Percentiles rank a stretch among this genome's conserved stretches.
phyloP scores from a whole-genome alignment of 257 asterid species.

The Ocimum tenuiflorum region DNA sequence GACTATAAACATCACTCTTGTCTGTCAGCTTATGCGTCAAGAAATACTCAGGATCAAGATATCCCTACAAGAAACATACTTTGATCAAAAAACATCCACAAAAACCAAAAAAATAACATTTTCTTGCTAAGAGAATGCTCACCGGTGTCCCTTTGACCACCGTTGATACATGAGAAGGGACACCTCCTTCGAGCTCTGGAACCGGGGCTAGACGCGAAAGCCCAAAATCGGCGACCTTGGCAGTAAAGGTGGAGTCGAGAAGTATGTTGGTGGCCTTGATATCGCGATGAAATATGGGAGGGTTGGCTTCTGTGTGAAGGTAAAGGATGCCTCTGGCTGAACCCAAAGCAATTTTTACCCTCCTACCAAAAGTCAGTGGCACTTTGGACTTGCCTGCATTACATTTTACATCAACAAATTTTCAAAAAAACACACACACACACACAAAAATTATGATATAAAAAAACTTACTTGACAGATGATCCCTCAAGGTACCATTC shows the following conservation, averaged over 20 bases:
- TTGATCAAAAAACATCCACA: background rate
- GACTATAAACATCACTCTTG: slow-evolving; percentile 95
- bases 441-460: background rate
- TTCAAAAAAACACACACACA: background rate
- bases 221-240: slow-evolving; percentile 97
- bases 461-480: slow-evolving; percentile 59
- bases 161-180: slow-evolving; percentile 79
- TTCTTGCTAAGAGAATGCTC: slow-evolving; percentile 18
- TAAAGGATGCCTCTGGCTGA: slow-evolving; percentile 90
- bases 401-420: background rate
- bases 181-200: slow-evolving; percentile 68
- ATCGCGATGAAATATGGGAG: slow-evolving; percentile 98
- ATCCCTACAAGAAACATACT: slow-evolving; percentile 53
- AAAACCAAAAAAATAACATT: background rate
- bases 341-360: slow-evolving; percentile 67
- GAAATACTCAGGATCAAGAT: slow-evolving; percentile 96
- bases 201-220: slow-evolving; percentile 85
- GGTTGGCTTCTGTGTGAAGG: slow-evolving; percentile 94
- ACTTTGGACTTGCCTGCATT: slow-evolving; percentile 55
- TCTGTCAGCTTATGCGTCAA: slow-evolving; percentile 86
- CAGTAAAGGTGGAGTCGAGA: slow-evolving; percentile 59
- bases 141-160: slow-evolving; percentile 98
- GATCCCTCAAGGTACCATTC: slow-evolving; percentile 80
- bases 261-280: slow-evolving; percentile 89
- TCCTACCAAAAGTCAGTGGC: slow-evolving; percentile 54